Conservation (phyloP, 2,329 filamentous ascomycete genomes). For the Ophiosphaerella narmari region DNA sequence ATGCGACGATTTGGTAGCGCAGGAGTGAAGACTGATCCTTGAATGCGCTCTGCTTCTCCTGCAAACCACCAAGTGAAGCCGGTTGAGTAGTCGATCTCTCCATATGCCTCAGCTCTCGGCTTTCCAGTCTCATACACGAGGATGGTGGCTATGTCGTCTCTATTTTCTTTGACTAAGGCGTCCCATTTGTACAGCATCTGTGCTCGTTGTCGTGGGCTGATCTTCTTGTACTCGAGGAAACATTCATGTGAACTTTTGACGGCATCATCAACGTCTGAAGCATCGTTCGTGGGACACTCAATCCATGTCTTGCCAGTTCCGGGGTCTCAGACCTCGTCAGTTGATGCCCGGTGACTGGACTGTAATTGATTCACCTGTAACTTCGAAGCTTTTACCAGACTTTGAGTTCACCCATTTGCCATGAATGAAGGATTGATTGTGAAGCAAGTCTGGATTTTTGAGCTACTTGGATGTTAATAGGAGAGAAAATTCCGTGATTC, state of each 20-base stretch:
- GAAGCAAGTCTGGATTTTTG: slow-evolving; percentile 60
- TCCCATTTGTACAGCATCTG: slow-evolving; percentile 70
- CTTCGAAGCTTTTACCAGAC: slow-evolving; percentile 62
- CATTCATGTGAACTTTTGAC: slow-evolving; percentile 64
- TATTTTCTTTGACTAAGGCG: slow-evolving; percentile 64
- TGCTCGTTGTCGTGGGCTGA: slow-evolving; percentile 64
- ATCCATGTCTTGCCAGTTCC: slow-evolving; percentile 57
- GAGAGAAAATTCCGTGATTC: neutral
- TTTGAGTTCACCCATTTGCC: slow-evolving; percentile 62
- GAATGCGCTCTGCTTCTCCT: slow-evolving; percentile 65
- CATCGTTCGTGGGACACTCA: slow-evolving; percentile 53
- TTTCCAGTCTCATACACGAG: slow-evolving; percentile 65
- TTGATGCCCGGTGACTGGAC: neutral
- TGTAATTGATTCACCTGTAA: slow-evolving; percentile 50
- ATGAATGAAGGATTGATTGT: slow-evolving; percentile 58
- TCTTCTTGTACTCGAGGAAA: slow-evolving; percentile 64
- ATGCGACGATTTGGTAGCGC: slow-evolving; percentile 66
- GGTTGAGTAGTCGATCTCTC: slow-evolving; percentile 59
- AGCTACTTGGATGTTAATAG: slow-evolving; percentile 46
- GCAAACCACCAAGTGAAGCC: slow-evolving; percentile 63
- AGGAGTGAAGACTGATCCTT: slow-evolving; percentile 64
- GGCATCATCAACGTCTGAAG: slow-evolving; percentile 65
- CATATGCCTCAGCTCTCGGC: slow-evolving; percentile 57
- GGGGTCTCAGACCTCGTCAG: slow-evolving; percentile 50
- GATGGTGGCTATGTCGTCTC: slow-evolving; percentile 66